Base-by-base conservation (phyloP, 768 basidiomycete species). In the Termitomyces sp. region DNA sequence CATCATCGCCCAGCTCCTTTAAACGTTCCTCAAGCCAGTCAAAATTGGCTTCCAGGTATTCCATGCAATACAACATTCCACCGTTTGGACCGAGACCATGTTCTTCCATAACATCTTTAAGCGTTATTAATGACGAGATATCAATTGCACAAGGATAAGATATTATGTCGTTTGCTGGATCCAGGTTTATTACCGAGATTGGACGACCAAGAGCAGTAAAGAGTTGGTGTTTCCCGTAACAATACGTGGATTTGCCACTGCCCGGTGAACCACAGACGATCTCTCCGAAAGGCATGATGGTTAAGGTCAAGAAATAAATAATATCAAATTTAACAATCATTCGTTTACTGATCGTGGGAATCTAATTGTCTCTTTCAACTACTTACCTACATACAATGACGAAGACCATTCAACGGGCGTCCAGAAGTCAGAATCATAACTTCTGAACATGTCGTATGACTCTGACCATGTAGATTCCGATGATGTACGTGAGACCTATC, bases 1-100 rank as follows among this genome's bases (percentile, higher is more conserved):
- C 84, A 59, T 91, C 89, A 23, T 76, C 73, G 16, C 84, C 88
- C 20, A 89, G 74, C 63, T 81, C 84, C 50, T 73, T 75, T 62
- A 94, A 67, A 35, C 81, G 74, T 51, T n/a, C n/a, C n/a, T n/a
- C n/a, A n/a, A n/a, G n/a, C 86, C 89, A 89, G 68, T 98, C 97
- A 59, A 86, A 84, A 69, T 98, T 98, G n/a, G 78, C 84, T 63
- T 98, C 95, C 10, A 99, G 80, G 64, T 98, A 97, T 66, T 98
- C 95, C 82, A 97, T 89, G 66, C 94, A 96, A 64, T 94, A 98
- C 25, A 98, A 71, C 87, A 98, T 91, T 6, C 84, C 96, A 13
- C 97, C 97, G 61, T 99, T 99, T 0, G 97, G 97, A 0, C 97
- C 97, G 1, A 99, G 78, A 0, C 83, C 82, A 61, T 88, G 83